Conservation (phyloP, 164 flowering plant species). For the Kalanchoe fedtschenkoi region DNA sequence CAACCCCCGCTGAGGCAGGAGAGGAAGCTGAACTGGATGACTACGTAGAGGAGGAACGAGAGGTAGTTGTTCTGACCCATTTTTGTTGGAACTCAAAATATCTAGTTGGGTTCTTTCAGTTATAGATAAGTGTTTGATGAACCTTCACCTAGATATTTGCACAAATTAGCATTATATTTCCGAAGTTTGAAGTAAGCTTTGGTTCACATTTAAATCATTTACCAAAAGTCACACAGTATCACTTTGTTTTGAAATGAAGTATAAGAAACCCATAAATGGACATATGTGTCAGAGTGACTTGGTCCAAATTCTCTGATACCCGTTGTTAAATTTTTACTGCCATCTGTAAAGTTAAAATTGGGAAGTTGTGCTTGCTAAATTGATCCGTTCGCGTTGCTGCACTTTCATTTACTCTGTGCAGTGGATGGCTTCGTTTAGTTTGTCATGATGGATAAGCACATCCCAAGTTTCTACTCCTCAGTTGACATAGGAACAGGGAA, state of each 20-base stretch:
- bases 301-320: neutral
- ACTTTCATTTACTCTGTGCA: too few relatives aligned
- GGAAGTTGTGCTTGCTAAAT: too few relatives aligned
- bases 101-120: neutral
- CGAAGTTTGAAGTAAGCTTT: too few relatives aligned
- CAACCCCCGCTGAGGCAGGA: slow-evolving; percentile 70
- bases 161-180: too few relatives aligned
- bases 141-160: too few relatives aligned
- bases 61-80: slow-evolving; percentile 39
- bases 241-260: neutral
- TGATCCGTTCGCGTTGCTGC: too few relatives aligned
- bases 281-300: neutral
- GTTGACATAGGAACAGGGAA: too few relatives aligned
- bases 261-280: neutral
- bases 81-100: neutral
- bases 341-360: too few relatives aligned
- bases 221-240: neutral
- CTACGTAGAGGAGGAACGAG: slow-evolving; percentile 94
- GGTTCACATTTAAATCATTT: too few relatives aligned
- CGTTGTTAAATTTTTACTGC: neutral
- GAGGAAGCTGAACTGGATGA: slow-evolving; percentile 84
- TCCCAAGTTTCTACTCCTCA: too few relatives aligned
- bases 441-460: too few relatives aligned
- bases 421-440: too few relatives aligned
- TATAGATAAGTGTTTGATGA: neutral